Evolutionary conservation across 257 asterid genomes (phyloP).

Genomic region (Galeopsis tetrahit): DNA sequence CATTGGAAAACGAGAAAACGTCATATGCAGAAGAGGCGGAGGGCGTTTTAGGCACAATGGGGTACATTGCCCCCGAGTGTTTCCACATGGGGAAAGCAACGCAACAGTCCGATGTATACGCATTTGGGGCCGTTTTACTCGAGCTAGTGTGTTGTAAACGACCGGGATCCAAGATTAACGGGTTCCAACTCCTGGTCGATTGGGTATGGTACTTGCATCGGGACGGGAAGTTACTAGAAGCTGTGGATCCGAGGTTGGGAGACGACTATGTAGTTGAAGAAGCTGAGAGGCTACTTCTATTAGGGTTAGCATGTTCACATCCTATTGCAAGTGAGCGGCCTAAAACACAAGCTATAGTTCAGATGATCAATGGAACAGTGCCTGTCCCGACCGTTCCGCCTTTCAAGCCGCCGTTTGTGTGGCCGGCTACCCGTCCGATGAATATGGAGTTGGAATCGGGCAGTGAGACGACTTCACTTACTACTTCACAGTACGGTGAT

Average conservation of each 20-base stretch:
- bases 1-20: conserved; percentile 75
- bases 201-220: conserved; percentile 92
- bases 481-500: conserved; percentile 47
- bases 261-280: conserved; percentile 57
- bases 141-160: conserved; percentile 76
- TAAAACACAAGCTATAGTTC: conserved; percentile 55
- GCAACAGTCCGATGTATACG: conserved; percentile 76
- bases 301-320: conserved; percentile 84
- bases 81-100: conserved; percentile 91
- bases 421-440: conserved; percentile 62
- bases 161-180: conserved; percentile 67
- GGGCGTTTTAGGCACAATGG: conserved; percentile 80
- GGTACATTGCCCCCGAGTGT: conserved; percentile 95
- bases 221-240: conserved; percentile 63
- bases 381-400: conserved; percentile 68
- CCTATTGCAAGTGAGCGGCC: conserved; percentile 75
- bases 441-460: conserved; percentile 42
- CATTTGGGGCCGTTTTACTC: conserved; percentile 76
- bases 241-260: conserved; percentile 66
- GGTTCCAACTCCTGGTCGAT: conserved; percentile 63
- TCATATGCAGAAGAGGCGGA: conserved; percentile 85
- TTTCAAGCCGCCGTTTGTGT: conserved; percentile 82
- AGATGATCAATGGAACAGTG: conserved; percentile 66
- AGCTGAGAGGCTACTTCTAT: conserved; percentile 65
- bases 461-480: conserved; percentile 35